Evolutionary conservation across 2,329 filamentous ascomycete genomes (phyloP).

Genomic region (Emergomyces pasteurianus): DNA sequence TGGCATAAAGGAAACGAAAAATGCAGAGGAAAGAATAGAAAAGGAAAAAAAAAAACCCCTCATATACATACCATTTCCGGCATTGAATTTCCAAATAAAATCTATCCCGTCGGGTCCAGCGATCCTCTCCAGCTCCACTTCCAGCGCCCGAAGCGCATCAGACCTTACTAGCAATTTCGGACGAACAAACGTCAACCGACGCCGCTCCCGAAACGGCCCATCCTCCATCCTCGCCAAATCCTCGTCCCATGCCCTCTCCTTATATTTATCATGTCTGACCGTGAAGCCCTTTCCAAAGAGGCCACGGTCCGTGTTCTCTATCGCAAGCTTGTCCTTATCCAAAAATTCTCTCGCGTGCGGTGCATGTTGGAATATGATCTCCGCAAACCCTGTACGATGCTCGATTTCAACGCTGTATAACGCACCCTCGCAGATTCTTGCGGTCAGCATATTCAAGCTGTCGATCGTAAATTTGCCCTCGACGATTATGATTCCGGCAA

Average conservation of each 20-base stretch:
- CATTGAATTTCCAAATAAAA: constrained; percentile 32
- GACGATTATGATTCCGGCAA: constrained; percentile 19
- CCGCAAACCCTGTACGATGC: constrained; percentile 18
- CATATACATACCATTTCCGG: constrained; percentile 28
- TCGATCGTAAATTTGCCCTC: constrained; percentile 11
- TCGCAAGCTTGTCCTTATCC: constrained; percentile 19
- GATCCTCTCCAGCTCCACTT: constrained; percentile 21
- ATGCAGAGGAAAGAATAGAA: not conserved
- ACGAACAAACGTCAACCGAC: constrained; percentile 31
- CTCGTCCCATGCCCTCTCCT: constrained; percentile 22
- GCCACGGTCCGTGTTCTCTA: constrained; percentile 18
- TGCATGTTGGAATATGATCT: constrained; percentile 29
- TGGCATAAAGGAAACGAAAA: not conserved
- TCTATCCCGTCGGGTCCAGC: constrained; percentile 27
- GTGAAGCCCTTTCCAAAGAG: constrained; percentile 20
- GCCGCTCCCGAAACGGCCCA: constrained; percentile 23
- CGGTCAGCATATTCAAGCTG: constrained; percentile 20
- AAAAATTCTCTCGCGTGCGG: constrained; percentile 25
- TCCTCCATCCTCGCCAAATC: constrained; percentile 25
- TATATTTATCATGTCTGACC: constrained; percentile 8
- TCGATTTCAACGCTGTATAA: constrained; percentile 28
- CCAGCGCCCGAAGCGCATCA: constrained; percentile 24
- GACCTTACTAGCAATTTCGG: constrained; percentile 26
- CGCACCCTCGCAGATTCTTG: constrained; percentile 28
- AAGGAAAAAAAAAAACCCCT: too few species aligned